Evolutionary conservation across 208 protist genomes (phyloP).

Genomic region (Trypanosomatidae sp.): DNA sequence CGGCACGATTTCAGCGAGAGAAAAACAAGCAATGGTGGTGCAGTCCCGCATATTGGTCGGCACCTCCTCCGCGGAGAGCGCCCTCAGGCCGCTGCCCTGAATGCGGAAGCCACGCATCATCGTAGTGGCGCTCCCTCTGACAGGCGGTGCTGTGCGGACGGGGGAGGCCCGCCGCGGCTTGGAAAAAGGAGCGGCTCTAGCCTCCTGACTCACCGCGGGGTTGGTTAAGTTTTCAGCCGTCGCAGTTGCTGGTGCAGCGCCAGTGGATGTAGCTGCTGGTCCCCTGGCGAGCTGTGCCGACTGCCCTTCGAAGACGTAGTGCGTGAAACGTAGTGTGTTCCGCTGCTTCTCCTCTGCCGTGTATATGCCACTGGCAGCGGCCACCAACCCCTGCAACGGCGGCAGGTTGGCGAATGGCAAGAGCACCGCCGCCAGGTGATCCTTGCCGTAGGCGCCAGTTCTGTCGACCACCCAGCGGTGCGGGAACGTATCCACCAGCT

Average conservation of each 20-base stretch:
- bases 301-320: slow-evolving; percentile 32
- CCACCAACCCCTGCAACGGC: slow-evolving; percentile 37
- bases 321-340: slow-evolving; percentile 18
- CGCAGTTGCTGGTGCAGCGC: not conserved
- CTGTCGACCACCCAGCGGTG: slow-evolving; percentile 70
- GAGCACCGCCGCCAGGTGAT: slow-evolving; percentile 69
- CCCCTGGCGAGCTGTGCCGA: not conserved
- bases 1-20: slow-evolving; percentile 40
- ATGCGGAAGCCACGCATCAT: slow-evolving; percentile 22
- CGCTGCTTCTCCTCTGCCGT: slow-evolving; percentile 39
- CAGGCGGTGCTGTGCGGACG: not conserved
- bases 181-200: not conserved
- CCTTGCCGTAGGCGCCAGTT: slow-evolving; percentile 52
- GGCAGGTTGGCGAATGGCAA: slow-evolving; percentile 70
- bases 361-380: slow-evolving; percentile 13
- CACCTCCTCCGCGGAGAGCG: slow-evolving; percentile 18
- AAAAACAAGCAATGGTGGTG: slow-evolving; percentile 17
- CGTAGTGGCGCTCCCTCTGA: not conserved
- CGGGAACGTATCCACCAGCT: slow-evolving; percentile 63
- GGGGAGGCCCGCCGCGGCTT: not conserved
- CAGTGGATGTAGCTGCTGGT: not conserved
- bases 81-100: slow-evolving; percentile 41
- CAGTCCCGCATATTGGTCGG: slow-evolving; percentile 12
- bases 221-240: not conserved
- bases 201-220: not conserved